Conservation (phyloP, 2,329 filamentous ascomycete genomes). For the Hymenoscyphus repandus region DNA sequence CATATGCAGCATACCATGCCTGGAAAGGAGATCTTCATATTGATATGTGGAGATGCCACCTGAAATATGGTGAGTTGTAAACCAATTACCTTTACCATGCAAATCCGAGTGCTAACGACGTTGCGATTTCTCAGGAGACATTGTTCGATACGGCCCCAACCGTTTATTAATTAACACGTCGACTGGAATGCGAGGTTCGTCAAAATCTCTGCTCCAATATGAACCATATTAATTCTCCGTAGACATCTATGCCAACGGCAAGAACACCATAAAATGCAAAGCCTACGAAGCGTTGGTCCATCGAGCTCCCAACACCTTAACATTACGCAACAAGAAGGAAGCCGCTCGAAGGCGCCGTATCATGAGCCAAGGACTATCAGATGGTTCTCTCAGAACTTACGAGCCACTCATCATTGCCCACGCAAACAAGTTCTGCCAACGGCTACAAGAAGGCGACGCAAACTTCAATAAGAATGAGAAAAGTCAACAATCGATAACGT, state of each 20-base stretch:
- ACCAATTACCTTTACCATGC: background rate
- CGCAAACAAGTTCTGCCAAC: no score
- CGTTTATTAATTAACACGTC: constrained; percentile 4
- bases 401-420: background rate
- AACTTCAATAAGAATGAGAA: no score
- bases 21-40: constrained; percentile 32
- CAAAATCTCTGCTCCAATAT: background rate
- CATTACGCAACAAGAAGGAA: no score
- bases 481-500: no score
- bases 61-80: background rate
- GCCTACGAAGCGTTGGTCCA: no score
- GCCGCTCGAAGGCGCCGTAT: no score
- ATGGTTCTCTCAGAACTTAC: constrained; percentile 4
- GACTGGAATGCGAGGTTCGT: background rate
- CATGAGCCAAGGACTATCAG: constrained; percentile 11
- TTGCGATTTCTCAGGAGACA: background rate
- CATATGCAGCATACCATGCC: constrained; percentile 28
- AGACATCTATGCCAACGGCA: background rate
- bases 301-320: no score
- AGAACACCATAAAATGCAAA: no score
- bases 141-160: constrained; percentile 21
- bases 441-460: no score
- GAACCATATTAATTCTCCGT: constrained; percentile 36
- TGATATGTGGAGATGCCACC: constrained; percentile 29
- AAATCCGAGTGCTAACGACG: background rate